Evolutionary conservation across 192 early-diverging fungal species (phyloP), one percentile per base, ranked within the genome.

Genomic region (Mortierella antarctica): DNA sequence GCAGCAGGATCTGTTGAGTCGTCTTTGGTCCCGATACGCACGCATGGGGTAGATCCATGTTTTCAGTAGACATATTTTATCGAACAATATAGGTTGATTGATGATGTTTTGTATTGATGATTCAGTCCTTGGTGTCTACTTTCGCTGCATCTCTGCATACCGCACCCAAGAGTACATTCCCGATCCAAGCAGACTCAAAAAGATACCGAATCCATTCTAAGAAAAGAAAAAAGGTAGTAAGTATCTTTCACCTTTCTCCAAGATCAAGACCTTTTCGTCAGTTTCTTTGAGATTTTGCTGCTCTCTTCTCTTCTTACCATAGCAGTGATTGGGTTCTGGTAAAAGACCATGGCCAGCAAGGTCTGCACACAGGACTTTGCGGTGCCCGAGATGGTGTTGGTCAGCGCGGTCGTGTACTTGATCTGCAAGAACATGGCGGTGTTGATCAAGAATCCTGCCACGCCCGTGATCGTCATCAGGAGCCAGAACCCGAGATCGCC

Each of bases 351-450:
- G 6, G 89, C 89, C 47, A 91, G 57, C 50, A 90, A 59, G 6
- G 90, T 91, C 77, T 91, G 90, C 14, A 89, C 86, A 84, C 90
- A 91, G 15, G 86, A 84, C 73, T 91, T 91, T 55, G 90, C 90
- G 42, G 90, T 91, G 6, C 90, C 90, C 20, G 89, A 91, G 74
- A 91, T 91, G 11, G 89, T 91, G 66, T 88, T 91, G 7, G 90
- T 91, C 65, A 91, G 73, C 17, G 90, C 88, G 10, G 90, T 89
- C 1, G 90, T 91, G 51, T 86, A 89, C 82, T 91, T 91, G 74
- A 91, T 89, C 70, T 91, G 90, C 74, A 91, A 76, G 69, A 91
- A 91, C 83, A 90, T 91, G 77, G 90, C 86, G 58, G 89, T 91
- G 58, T 91, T 91, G 74, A 91, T 90, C 57, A 85, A 81, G 71